phyloP scores from a whole-genome alignment of 164 flowering plant species.

The Buxus sempervirens region DNA sequence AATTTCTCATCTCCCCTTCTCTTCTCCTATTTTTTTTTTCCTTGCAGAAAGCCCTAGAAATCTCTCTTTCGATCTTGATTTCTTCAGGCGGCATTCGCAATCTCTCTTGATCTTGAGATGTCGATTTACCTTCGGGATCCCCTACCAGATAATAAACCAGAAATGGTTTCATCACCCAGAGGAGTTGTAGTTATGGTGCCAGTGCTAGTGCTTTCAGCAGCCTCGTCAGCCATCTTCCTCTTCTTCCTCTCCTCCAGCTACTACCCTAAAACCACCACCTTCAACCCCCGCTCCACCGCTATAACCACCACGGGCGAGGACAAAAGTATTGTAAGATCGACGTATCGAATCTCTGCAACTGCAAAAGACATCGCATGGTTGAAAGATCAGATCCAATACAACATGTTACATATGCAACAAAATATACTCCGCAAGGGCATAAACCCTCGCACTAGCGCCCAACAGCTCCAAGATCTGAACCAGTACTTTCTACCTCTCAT shows the following conservation, averaged over 20 bases:
- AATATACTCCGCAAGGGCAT: constrained; percentile 9
- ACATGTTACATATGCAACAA: neutral
- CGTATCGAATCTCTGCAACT: neutral
- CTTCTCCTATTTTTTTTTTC: too few species aligned
- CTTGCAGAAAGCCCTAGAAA: too few species aligned
- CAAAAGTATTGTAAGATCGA: neutral
- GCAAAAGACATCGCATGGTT: neutral
- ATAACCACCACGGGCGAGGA: neutral
- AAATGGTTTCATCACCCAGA: neutral
- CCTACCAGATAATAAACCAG: neutral
- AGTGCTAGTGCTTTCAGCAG: neutral
- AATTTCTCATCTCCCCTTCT: too few species aligned
- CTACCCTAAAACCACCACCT: neutral
- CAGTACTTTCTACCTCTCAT: constrained; percentile 1
- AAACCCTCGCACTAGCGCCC: constrained; percentile 7
- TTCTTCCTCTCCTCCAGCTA: neutral
- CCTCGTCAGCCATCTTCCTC: neutral
- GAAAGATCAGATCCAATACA: constrained; percentile 7
- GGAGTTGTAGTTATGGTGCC: neutral
- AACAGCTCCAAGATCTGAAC: constrained; percentile 5
- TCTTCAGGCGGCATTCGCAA: too few species aligned
- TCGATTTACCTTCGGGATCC: too few species aligned
- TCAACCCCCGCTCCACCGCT: neutral
- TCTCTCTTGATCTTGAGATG: too few species aligned
- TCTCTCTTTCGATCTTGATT: too few species aligned